Base-by-base conservation (phyloP, 192 early-diverging fungal species). In the Chytriomyces sp. region DNA sequence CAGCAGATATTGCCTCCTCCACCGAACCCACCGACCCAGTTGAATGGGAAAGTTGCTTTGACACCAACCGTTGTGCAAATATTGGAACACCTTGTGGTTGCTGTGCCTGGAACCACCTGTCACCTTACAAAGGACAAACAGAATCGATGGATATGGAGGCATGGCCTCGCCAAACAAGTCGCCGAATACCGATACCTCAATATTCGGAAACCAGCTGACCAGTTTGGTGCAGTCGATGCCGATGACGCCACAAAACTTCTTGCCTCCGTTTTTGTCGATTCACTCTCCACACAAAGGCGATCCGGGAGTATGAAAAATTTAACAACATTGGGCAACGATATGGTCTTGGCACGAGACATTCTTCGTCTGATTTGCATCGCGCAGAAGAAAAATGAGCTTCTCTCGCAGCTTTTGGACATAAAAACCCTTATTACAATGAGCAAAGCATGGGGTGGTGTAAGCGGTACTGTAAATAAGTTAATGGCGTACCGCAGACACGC, bases 351-450 rank as follows among this genome's bases (percentile, higher is more conserved):
- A 22, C 22, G 52, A 44, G 63, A 65, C 8, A 38, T 33, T 14
- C 7, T 33, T 7, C 49, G 49, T 19, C 33, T 49, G 8, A 26
- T 52, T 28, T 49, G 63, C 26, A 14, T 65, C 26, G 63, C 63
- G 7, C 63, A 65, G 14, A 40, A 49, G 38, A 65, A 65, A 34
- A 65, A 65, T 52, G 63, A 65, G 28, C 31, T 65, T 19, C 40
- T 65, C n/a, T 25, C n/a, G 19, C 41, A 52, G 10, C 10, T 65
- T 8, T 17, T 49, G 39, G 63, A 65, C 31, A 40, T 65, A 17
- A 17, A 32, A 22, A 17, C 52, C 30, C 22, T 65, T 31, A 39
- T 52, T 19, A 17, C 63, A 40, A 65, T 65, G 63, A 49, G n/a
- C 25, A 40, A 65, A 14, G 63, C 38, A 2, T 49, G 63, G 22